Evolutionary conservation across 2,329 filamentous ascomycete genomes (phyloP).

Genomic region (Coniochaeta hoffmannii): DNA sequence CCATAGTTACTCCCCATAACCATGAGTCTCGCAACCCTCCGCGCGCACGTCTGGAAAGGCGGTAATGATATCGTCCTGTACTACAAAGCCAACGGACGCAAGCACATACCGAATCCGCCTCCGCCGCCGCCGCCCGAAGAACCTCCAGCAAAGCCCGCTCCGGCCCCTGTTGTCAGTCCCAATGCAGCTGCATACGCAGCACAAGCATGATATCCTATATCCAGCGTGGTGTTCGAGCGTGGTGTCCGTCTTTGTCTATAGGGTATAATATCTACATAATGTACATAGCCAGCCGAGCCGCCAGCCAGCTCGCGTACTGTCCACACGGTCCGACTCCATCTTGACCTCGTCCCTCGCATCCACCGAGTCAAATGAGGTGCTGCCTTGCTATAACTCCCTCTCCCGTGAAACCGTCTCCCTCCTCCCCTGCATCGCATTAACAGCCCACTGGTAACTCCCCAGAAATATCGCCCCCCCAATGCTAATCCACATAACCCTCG

Average conservation of each 20-base stretch:
- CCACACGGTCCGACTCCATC: background rate
- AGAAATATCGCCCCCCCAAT: conserved; percentile 91
- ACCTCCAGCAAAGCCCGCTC: background rate
- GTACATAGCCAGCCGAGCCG: conserved; percentile 5
- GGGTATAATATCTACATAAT: conserved; percentile 6
- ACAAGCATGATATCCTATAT: background rate
- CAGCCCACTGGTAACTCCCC: conserved; percentile 85
- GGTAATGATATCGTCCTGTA: conserved; percentile 87
- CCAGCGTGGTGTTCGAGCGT: background rate
- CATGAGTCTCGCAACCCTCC: conserved; percentile 90
- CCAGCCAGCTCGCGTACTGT: background rate
- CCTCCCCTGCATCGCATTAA: conserved; percentile 58
- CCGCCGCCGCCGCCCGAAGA: conserved; percentile 10
- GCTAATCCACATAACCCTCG: conserved; percentile 89
- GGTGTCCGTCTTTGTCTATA: conserved; percentile 3
- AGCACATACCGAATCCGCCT: conserved; percentile 41
- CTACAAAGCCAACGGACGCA: conserved; percentile 89
- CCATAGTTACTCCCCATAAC: conserved; percentile 60
- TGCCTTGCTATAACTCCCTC: background rate
- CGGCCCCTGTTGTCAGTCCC: background rate
- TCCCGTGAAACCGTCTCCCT: background rate
- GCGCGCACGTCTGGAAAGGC: conserved; percentile 88
- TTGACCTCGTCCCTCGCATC: background rate
- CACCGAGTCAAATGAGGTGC: background rate
- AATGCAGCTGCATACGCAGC: conserved; percentile 4